Evolutionary conservation across 2,329 filamentous ascomycete species (phyloP).

Genomic region (Ophiosphaerella korrae): DNA sequence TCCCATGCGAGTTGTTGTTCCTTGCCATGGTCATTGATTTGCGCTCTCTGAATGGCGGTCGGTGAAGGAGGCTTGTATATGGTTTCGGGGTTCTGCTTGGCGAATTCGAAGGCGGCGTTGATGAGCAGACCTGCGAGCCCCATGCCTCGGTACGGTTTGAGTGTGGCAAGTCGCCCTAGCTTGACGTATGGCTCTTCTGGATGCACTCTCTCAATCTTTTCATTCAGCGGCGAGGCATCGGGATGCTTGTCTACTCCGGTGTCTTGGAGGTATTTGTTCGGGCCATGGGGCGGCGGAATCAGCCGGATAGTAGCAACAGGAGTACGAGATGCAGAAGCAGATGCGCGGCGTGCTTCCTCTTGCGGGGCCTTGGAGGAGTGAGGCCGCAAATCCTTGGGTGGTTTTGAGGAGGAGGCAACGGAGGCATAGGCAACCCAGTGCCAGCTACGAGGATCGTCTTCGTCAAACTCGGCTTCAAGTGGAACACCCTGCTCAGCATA

Average conservation of each 20-base stretch:
- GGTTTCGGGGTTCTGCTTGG: constrained; percentile 61
- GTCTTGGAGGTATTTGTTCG: constrained; percentile 58
- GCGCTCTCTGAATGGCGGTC: constrained; percentile 49
- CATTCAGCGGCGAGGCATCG: constrained; percentile 32
- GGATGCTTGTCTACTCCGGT: constrained; percentile 31
- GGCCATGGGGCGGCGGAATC: constrained; percentile 79
- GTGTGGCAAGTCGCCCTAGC: constrained; percentile 76
- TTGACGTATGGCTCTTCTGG: constrained; percentile 79
- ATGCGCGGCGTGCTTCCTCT: constrained; percentile 42
- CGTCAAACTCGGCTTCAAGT: constrained; percentile 75
- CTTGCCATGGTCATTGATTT: constrained; percentile 50
- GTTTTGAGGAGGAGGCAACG: constrained; percentile 51
- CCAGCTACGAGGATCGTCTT: constrained; percentile 77
- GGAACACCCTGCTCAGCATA: constrained; percentile 63
- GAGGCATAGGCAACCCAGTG: constrained; percentile 88
- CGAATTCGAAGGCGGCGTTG: constrained; percentile 70
- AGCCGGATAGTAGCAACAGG: constrained; percentile 79
- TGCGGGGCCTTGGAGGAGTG: constrained; percentile 49
- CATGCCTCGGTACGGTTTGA: constrained; percentile 67
- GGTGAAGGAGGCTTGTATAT: constrained; percentile 49
- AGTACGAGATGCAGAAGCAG: constrained; percentile 49
- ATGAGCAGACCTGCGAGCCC: constrained; percentile 71
- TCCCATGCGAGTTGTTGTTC: constrained; percentile 63
- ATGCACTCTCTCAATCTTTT: constrained; percentile 54
- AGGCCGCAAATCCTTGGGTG: constrained; percentile 47